Evolutionary conservation across 352 stramenopile species (phyloP).

Genomic region (Pythium oligandrum): DNA sequence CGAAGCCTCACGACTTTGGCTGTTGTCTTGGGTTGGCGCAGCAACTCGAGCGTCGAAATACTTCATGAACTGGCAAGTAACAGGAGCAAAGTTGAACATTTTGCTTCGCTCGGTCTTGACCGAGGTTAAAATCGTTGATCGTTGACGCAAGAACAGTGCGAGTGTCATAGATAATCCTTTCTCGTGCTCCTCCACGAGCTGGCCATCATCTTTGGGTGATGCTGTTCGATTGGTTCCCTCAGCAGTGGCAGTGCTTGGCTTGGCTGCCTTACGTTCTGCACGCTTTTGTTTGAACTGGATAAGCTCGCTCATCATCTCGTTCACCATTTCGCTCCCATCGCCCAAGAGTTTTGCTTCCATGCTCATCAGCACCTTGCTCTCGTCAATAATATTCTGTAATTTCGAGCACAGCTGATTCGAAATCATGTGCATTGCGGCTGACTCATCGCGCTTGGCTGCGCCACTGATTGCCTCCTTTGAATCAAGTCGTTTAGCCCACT

Average conservation of each 20-base stretch:
- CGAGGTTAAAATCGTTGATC: slow-evolving; percentile 36
- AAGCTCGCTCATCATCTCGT: slow-evolving; percentile 62
- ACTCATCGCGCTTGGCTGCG: slow-evolving; percentile 46
- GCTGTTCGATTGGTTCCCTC: slow-evolving; percentile 5
- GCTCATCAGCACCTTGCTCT: slow-evolving; percentile 59
- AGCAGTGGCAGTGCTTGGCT: not conserved
- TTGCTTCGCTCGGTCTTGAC: slow-evolving; percentile 60
- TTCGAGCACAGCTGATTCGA: slow-evolving; percentile 77
- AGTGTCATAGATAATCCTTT: slow-evolving; percentile 73
- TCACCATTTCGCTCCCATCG: slow-evolving; percentile 60
- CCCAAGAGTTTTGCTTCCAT: slow-evolving; percentile 60
- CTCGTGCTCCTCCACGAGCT: slow-evolving; percentile 72
- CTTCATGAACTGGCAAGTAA: slow-evolving; percentile 43
- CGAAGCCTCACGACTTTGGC: too few species aligned
- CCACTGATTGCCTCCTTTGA: slow-evolving; percentile 18
- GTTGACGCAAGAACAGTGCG: slow-evolving; percentile 57
- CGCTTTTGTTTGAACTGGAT: slow-evolving; percentile 51
- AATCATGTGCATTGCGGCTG: slow-evolving; percentile 68
- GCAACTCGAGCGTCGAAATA: slow-evolving; percentile 28
- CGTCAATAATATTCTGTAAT: slow-evolving; percentile 73
- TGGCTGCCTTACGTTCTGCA: slow-evolving; percentile 8
- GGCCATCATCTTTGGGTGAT: slow-evolving; percentile 49
- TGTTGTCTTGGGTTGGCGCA: too few species aligned
- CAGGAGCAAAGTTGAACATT: slow-evolving; percentile 55
- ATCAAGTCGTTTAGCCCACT: slow-evolving; percentile 55